Percentiles rank a stretch among this genome's conserved stretches.
Evolutionary conservation across 2,329 filamentous ascomycete species (phyloP).

Genomic region (Ophiostoma himal-ulmi): DNA sequence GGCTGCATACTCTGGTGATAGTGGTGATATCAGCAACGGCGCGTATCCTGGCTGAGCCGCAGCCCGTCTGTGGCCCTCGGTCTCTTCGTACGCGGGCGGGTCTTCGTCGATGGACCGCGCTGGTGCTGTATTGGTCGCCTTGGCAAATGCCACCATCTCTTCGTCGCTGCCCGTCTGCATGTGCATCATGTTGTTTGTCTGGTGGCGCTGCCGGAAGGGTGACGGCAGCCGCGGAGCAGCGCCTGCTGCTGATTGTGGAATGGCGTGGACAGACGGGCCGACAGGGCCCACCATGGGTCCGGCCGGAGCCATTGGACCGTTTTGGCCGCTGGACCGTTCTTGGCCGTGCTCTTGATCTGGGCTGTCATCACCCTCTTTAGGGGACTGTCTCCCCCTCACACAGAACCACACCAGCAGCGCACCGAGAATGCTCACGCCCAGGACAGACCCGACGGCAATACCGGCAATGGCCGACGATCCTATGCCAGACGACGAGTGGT

Average conservation of each 20-base stretch:
- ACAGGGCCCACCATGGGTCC: neutral
- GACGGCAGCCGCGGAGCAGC: neutral
- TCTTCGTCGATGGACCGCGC: conserved; percentile 13
- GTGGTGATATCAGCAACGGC: neutral
- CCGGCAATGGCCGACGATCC: conserved; percentile 16
- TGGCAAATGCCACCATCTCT: conserved; percentile 17
- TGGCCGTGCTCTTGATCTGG: neutral
- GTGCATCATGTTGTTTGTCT: neutral
- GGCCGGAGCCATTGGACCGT: neutral
- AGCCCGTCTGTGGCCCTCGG: neutral
- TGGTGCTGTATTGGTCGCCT: neutral
- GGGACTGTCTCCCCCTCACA: neutral
- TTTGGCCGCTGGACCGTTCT: neutral
- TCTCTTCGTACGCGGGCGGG: conserved; percentile 22
- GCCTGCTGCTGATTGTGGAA: neutral
- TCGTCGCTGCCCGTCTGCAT: neutral
- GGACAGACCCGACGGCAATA: conserved; percentile 16
- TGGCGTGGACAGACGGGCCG: neutral
- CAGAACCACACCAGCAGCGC: conserved; percentile 16
- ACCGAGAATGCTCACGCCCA: neutral
- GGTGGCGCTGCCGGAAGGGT: neutral
- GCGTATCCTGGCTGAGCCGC: neutral
- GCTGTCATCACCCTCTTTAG: neutral
- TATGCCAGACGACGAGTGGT: neutral
- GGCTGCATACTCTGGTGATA: neutral